phyloP scores from a whole-genome alignment of 2,329 filamentous ascomycete species.

The Fusarium haematococcum region DNA sequence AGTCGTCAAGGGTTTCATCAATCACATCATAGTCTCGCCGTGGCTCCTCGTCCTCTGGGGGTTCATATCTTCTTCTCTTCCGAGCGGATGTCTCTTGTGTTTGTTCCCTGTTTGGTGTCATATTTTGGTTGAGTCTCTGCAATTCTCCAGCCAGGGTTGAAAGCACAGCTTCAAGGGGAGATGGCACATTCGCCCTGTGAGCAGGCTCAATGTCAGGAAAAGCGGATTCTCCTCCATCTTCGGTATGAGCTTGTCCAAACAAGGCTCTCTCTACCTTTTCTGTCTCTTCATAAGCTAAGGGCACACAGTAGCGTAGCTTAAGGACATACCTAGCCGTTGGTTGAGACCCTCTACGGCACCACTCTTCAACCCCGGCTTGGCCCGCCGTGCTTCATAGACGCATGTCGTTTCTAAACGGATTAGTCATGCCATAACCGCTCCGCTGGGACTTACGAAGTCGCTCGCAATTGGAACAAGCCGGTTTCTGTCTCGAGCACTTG shows the following conservation, averaged over 20 bases:
- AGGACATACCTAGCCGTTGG: conserved; percentile 9
- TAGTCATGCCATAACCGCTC: neutral
- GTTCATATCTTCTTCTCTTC: neutral
- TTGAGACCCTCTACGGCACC: conserved; percentile 19
- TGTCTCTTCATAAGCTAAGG: neutral
- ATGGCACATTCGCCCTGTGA: neutral
- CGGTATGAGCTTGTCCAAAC: neutral
- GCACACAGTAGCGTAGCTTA: neutral
- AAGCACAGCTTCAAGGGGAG: neutral
- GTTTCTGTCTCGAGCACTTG: conserved; percentile 24
- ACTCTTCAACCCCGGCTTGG: conserved; percentile 21
- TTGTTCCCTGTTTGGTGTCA: neutral
- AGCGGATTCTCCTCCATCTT: neutral
- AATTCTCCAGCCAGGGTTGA: neutral
- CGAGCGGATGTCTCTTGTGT: neutral
- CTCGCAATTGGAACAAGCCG: conserved; percentile 23
- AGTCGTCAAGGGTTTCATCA: conserved; percentile 21
- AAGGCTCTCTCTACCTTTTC: neutral
- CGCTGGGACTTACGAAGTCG: conserved; percentile 8
- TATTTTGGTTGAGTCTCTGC: neutral
- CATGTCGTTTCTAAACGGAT: neutral
- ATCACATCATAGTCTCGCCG: neutral
- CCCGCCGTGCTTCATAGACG: conserved; percentile 6
- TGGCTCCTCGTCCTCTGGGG: neutral
- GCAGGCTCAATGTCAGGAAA: neutral